These are phyloP conservation scores for Boletellus ananas DNA, from an alignment of 768 basidiomycete species.

Conservation along the genomic window DNA sequence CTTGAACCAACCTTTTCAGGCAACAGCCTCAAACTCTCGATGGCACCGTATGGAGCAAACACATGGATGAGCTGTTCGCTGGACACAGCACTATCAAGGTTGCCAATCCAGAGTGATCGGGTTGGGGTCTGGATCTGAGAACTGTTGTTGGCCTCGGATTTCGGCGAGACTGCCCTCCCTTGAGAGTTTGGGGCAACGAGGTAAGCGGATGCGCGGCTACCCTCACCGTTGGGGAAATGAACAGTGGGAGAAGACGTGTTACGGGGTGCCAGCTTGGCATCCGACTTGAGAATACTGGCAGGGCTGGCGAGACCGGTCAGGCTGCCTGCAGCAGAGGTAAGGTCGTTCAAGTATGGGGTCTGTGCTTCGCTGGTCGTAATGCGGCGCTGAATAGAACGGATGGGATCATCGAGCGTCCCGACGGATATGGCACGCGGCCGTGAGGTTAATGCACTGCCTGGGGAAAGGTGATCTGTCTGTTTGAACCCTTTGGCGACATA, in stretches of 20 bases:
- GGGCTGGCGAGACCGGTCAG: slow-evolving; percentile 27
- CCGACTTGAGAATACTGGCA: slow-evolving; percentile 54
- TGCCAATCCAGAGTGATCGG: slow-evolving; percentile 97
- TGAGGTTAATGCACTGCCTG: slow-evolving; percentile 38
- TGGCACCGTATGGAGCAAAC: slow-evolving; percentile 95
- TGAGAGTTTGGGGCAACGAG: slow-evolving; percentile 64
- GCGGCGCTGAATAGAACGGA: slow-evolving; percentile 66
- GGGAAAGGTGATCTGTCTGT: slow-evolving; percentile 59
- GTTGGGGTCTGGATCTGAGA: slow-evolving; percentile 90
- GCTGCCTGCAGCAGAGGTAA: slow-evolving; percentile 38
- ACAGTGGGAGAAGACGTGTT: slow-evolving; percentile 46
- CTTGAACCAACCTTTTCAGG: slow-evolving; percentile 81
- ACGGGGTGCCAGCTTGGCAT: slow-evolving; percentile 48
- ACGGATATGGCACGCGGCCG: slow-evolving; percentile 85
- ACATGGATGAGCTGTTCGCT: slow-evolving; percentile 93
- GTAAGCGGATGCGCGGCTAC: slow-evolving; percentile 60
- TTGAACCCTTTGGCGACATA: slow-evolving; percentile 75
- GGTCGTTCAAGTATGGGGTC: slow-evolving; percentile 53
- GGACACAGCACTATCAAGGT: slow-evolving; percentile 90
- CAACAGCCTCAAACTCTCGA: slow-evolving; percentile 90
- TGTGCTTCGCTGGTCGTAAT: slow-evolving; percentile 55
- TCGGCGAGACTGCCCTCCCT: slow-evolving; percentile 79
- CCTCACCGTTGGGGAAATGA: slow-evolving; percentile 66
- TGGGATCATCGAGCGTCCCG: slow-evolving; percentile 79
- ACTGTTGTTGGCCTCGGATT: slow-evolving; percentile 59